Percentiles rank a stretch among this genome's conserved stretches.
Conservation (phyloP, 1,284 basidiomycete species). For the Malassezia slooffiae region DNA sequence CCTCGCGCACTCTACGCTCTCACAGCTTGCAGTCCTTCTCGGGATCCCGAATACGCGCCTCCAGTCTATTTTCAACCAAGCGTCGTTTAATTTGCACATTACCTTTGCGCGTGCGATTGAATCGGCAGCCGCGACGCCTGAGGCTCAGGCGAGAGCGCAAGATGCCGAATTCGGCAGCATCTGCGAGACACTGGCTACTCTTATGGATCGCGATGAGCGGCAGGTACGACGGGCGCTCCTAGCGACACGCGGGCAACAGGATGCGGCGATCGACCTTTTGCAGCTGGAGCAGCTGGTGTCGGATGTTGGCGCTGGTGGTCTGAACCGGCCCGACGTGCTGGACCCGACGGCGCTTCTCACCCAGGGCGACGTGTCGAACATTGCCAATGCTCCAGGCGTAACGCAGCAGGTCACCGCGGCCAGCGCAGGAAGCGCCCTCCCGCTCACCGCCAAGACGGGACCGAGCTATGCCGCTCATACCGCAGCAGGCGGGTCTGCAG, state of each 20-base stretch:
- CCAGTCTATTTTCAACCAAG: slow-evolving; percentile 25
- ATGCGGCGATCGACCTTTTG: slow-evolving; percentile 37
- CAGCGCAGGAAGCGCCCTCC: slow-evolving; percentile 1
- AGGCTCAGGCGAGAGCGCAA: slow-evolving; percentile 18
- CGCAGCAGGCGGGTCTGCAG: slow-evolving; percentile 2
- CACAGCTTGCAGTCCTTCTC: slow-evolving; percentile 32
- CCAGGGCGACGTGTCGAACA: slow-evolving; percentile 14
- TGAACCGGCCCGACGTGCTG: slow-evolving; percentile 22
- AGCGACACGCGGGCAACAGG: slow-evolving; percentile 34
- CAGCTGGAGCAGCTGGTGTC: slow-evolving; percentile 25
- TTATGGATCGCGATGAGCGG: slow-evolving; percentile 12
- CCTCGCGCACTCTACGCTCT: slow-evolving; percentile 36
- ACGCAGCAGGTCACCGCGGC: slow-evolving; percentile 12
- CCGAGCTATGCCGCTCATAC: slow-evolving; percentile 6
- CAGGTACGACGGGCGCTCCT: slow-evolving; percentile 20
- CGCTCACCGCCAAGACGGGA: slow-evolving; percentile 2
- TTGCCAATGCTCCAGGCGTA: slow-evolving; percentile 7
- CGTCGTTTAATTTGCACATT: slow-evolving; percentile 29
- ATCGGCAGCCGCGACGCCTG: slow-evolving; percentile 17
- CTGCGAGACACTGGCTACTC: slow-evolving; percentile 18
- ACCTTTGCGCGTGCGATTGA: slow-evolving; percentile 25
- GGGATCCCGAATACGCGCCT: slow-evolving; percentile 21
- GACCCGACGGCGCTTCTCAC: slow-evolving; percentile 26
- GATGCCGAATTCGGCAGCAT: slow-evolving; percentile 20
- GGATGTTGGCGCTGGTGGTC: slow-evolving; percentile 13